A percentile compares a stretch with the other conserved stretches of the same genome.
phyloP scores from a whole-genome alignment of 345 rosid genomes.

The Jatropha curcas region DNA sequence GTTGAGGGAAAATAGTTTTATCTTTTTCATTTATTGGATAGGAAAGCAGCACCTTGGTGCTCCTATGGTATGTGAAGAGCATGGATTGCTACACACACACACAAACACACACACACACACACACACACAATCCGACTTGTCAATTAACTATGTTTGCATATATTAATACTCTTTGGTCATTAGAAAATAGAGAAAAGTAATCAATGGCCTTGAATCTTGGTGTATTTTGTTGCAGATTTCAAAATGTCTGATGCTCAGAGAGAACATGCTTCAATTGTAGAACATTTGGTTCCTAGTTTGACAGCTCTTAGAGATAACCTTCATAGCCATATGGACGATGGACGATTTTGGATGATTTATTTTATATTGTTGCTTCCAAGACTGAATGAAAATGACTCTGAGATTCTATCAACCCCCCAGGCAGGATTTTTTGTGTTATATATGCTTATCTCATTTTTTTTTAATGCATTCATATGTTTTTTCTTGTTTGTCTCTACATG shows the following conservation, averaged over 20 bases:
- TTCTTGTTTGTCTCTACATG: not conserved
- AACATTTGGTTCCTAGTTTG: constrained; percentile 53
- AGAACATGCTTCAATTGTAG: constrained; percentile 56
- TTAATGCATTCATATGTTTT: not conserved
- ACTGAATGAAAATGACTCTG: constrained; percentile 54
- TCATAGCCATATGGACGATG: constrained; percentile 37
- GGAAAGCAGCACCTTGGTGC: no score
- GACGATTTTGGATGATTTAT: constrained; percentile 70
- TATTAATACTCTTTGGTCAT: not conserved
- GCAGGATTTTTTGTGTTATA: constrained; percentile 31
- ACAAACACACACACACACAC: no score
- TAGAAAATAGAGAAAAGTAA: no score
- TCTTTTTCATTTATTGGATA: no score
- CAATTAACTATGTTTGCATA: not conserved
- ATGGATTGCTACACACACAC: no score
- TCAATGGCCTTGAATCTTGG: not conserved
- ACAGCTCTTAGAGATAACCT: constrained; percentile 49
- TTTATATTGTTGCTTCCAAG: constrained; percentile 72
- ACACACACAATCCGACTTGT: no score
- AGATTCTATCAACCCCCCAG: constrained; percentile 60
- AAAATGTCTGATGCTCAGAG: constrained; percentile 56
- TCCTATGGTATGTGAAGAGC: no score
- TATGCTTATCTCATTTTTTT: not conserved
- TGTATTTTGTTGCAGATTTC: constrained; percentile 47
- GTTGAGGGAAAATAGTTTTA: no score